Evolutionary conservation across 192 early-diverging fungal genomes (phyloP).

Genomic region (Phycomyces nitens): DNA sequence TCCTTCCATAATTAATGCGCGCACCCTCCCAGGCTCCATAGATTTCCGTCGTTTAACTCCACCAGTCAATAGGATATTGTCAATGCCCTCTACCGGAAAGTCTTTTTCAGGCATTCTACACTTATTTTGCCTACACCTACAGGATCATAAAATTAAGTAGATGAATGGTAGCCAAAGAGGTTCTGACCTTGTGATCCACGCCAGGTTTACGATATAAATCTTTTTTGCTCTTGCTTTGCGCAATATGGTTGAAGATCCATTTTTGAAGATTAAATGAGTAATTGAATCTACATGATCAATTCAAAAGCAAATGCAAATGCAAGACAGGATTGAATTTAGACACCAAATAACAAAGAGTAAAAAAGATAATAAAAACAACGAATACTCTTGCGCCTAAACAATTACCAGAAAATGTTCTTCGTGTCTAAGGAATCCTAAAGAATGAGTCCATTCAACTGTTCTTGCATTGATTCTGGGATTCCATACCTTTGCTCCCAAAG

Average conservation of each 20-base stretch:
- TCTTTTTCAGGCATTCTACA: constrained; percentile 21
- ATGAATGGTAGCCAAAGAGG: too few species aligned
- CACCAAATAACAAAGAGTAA: too few species aligned
- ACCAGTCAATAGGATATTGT: constrained; percentile 6
- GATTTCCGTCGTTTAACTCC: constrained; percentile 22
- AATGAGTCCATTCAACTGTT: background rate
- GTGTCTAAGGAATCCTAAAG: constrained; percentile 10
- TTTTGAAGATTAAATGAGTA: constrained; percentile 33
- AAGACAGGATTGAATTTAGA: background rate
- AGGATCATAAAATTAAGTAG: too few species aligned
- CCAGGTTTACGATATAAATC: constrained; percentile 21
- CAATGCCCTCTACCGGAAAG: constrained; percentile 16
- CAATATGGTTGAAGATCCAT: constrained; percentile 27
- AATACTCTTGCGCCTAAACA: too few species aligned
- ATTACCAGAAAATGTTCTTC: constrained; percentile 20
- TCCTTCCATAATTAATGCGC: constrained; percentile 14
- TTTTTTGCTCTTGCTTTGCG: constrained; percentile 24
- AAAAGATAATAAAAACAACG: too few species aligned
- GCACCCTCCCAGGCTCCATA: constrained; percentile 33
- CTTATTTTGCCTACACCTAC: constrained; percentile 12
- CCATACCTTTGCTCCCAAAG: constrained; percentile 34
- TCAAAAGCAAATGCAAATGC: background rate
- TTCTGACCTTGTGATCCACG: constrained; percentile 30
- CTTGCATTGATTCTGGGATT: background rate
- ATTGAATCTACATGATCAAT: constrained; percentile 14